Conservation (phyloP, 169 alveolate genomes). For the Cryptosporidium sp. region DNA sequence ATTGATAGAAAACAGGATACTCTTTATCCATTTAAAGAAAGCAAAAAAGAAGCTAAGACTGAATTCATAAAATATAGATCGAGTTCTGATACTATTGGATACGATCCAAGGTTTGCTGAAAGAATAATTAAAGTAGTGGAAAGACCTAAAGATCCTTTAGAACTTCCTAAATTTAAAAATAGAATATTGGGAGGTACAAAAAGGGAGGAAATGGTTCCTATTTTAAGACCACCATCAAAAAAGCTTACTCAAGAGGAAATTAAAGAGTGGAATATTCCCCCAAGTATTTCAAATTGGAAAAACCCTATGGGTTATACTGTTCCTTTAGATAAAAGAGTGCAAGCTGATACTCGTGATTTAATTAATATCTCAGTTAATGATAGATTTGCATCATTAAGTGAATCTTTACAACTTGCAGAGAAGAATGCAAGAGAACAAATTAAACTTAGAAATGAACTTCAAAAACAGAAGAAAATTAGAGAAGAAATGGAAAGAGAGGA, state of each 20-base stretch:
- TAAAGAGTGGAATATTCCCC: constrained; percentile 97
- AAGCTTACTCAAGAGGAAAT: constrained; percentile 95
- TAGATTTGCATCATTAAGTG: constrained; percentile 94
- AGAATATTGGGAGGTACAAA: constrained; percentile 84
- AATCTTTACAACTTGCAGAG: constrained; percentile 94
- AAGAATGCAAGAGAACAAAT: constrained; percentile 96
- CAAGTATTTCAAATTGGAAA: constrained; percentile 98
- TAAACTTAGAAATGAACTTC: constrained; percentile 92
- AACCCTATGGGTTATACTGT: constrained; percentile 97
- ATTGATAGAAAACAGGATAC: constrained; percentile 75
- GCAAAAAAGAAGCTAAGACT: constrained; percentile 71
- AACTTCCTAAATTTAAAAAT: constrained; percentile 94
- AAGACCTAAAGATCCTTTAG: constrained; percentile 93
- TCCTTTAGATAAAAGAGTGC: constrained; percentile 97
- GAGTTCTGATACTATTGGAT: constrained; percentile 82
- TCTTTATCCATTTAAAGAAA: constrained; percentile 61
- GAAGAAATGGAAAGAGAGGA: constrained; percentile 92
- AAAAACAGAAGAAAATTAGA: constrained; percentile 88
- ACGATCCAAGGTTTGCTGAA: constrained; percentile 83
- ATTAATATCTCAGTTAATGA: constrained; percentile 91
- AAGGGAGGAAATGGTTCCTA: constrained; percentile 80
- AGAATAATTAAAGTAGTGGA: constrained; percentile 91
- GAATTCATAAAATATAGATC: constrained; percentile 87
- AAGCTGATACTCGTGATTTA: constrained; percentile 96
- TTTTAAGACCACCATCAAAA: constrained; percentile 93